Base-by-base conservation (phyloP, 345 rosid species). In the Gossypium australe region DNA sequence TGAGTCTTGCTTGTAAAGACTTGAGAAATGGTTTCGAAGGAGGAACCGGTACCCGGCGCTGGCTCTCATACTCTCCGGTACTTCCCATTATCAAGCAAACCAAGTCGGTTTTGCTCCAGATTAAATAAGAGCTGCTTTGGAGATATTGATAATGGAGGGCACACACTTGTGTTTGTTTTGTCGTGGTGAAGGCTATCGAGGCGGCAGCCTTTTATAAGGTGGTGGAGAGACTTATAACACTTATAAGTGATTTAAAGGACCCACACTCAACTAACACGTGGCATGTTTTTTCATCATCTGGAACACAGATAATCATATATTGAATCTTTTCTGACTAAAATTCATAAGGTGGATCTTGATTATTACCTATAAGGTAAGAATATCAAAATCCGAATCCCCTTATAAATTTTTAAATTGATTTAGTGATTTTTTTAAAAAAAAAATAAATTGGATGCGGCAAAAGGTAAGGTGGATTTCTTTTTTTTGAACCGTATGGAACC, bases 11-110 rank as follows among this genome's bases (percentile, higher is more conserved):
- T 76, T 79, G 80, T 20, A 95, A 81, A n/a, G 98, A 88, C 78
- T 80, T 78, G 43, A 88, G 48, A 79, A 91, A 91, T 3, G 99
- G 92, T 56, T 88, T 91, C 18, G 97, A 66, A 49, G 89, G 84
- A 9, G 98, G 99, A 79, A 93, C 80, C 34, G 87, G 83, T 18
- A 93, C 94, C 56, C 82, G 79, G 75, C 70, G 89, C 7, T 78
- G 86, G 72, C 83, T 73, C 67, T 85, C 84, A 59, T 81, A 78
- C 13, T 83, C 88, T 3, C 10, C 51, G 13, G 48, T 53, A 55
- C 75, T 81, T 2, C 81, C 85, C 90, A 86, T 88, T 24, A 7
- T 48, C 71, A 12, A 12, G 27, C 18, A 20, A 66, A 20, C 34
- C 22, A 45, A 45, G 56, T 7, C 2, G 71, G 71, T 67, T 48